A percentile compares a stretch with the other conserved stretches of the same genome.
Conservation (phyloP, 176 grass and related monocot genomes). For the Oryza punctata region DNA sequence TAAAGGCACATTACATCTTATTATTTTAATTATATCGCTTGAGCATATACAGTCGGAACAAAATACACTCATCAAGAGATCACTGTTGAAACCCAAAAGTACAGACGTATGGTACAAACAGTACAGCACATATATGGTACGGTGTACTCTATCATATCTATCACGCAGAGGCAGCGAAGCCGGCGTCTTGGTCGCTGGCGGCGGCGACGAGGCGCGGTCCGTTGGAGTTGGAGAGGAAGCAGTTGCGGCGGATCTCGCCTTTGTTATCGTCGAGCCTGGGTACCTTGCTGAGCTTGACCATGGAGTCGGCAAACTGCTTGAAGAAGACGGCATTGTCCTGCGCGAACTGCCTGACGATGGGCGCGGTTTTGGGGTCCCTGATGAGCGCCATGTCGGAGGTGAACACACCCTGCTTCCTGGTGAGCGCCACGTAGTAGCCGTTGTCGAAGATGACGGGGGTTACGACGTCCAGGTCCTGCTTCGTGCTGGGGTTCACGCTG, state of each 20-base stretch:
- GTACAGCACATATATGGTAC: too few relatives aligned
- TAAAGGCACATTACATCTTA: too few relatives aligned
- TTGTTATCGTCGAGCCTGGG: not conserved
- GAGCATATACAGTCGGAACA: too few relatives aligned
- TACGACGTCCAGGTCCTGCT: slow-evolving; percentile 20
- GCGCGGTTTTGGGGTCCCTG: not conserved
- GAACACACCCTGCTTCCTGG: slow-evolving; percentile 28
- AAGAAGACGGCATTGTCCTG: slow-evolving; percentile 32
- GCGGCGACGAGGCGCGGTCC: not conserved
- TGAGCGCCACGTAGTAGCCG: slow-evolving; percentile 28
- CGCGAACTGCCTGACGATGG: not conserved
- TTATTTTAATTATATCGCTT: too few relatives aligned
- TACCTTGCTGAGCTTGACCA: slow-evolving; percentile 25
- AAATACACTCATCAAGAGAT: too few relatives aligned
- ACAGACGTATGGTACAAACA: too few relatives aligned
- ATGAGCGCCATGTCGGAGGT: slow-evolving; percentile 45
- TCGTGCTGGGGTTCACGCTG: not conserved
- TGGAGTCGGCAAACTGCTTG: slow-evolving; percentile 18
- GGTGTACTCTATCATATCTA: too few relatives aligned
- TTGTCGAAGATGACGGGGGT: slow-evolving; percentile 40
- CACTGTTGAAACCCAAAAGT: too few relatives aligned
- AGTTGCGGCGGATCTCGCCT: slow-evolving; percentile 38
- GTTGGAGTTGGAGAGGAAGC: slow-evolving; percentile 23
- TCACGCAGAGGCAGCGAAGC: not conserved
- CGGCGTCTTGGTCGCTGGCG: not conserved